Evolutionary conservation across 2,329 filamentous ascomycete genomes (phyloP).

Genomic region (Trichoderma arundinaceum): DNA sequence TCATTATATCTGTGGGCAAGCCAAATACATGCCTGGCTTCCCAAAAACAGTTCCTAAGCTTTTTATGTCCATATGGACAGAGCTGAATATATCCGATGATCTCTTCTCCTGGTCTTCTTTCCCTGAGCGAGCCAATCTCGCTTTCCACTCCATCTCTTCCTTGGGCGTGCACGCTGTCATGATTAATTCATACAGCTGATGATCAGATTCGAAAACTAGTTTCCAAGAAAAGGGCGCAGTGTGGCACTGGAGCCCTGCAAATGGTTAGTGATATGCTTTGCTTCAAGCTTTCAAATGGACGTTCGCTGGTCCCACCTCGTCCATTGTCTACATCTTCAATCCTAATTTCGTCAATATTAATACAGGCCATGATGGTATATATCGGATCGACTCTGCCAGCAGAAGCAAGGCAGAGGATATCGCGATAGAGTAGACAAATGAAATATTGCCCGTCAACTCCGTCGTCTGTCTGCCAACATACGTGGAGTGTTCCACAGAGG

Average conservation of each 20-base stretch:
- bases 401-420: constrained; percentile 77
- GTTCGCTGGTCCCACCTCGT: constrained; percentile 59
- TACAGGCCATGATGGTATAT: constrained; percentile 76
- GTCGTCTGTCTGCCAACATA: constrained; percentile 77
- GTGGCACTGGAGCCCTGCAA: constrained; percentile 82
- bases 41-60: constrained; percentile 77
- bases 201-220: constrained; percentile 77
- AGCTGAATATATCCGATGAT: constrained; percentile 61
- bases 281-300: neutral
- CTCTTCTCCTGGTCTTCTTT: constrained; percentile 55
- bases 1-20: neutral
- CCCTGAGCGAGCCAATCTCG: constrained; percentile 61
- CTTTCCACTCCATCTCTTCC: constrained; percentile 83
- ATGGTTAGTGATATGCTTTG: neutral
- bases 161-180: constrained; percentile 82
- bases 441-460: constrained; percentile 79
- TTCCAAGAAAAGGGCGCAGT: constrained; percentile 92
- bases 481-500: constrained; percentile 81
- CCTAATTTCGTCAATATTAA: constrained; percentile 68
- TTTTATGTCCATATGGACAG: constrained; percentile 72
- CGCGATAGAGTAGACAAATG: constrained; percentile 82
- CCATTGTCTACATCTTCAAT: constrained; percentile 78
- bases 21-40: constrained; percentile 60
- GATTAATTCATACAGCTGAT: constrained; percentile 81
- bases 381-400: constrained; percentile 66